These are phyloP conservation scores for Mortierella sp. DNA, from an alignment of 371 early-diverging fungal genomes.

Conservation along the genomic window DNA sequence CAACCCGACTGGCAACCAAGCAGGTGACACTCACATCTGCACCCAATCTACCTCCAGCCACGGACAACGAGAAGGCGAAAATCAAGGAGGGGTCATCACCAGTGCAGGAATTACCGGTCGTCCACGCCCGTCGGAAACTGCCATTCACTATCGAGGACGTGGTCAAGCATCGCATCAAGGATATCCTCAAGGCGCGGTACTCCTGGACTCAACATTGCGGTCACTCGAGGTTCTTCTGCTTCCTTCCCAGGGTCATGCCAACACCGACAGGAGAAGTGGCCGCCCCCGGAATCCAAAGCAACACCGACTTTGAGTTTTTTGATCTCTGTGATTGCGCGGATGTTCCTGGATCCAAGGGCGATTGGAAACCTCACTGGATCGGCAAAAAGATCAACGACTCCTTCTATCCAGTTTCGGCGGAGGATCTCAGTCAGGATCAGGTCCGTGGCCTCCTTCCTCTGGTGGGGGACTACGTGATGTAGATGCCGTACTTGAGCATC, in stretches of 20 bases:
- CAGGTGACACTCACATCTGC: not conserved
- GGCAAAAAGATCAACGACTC: constrained; percentile 1
- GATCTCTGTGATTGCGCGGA: constrained; percentile 38
- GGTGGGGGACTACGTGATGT: constrained; percentile 29
- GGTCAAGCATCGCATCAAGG: constrained; percentile 21
- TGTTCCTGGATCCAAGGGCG: constrained; percentile 10
- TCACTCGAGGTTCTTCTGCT: constrained; percentile 33
- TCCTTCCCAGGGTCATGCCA: constrained; percentile 16
- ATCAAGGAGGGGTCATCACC: not conserved
- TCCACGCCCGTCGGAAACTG: not conserved
- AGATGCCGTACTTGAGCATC: too few species aligned
- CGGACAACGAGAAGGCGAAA: not conserved
- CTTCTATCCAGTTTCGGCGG: not conserved
- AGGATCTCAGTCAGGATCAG: constrained; percentile 15
- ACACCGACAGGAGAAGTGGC: not conserved
- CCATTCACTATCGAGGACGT: constrained; percentile 22
- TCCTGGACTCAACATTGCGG: constrained; percentile 24
- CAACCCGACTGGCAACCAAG: not conserved
- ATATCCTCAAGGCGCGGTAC: constrained; percentile 21
- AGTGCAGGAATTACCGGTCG: not conserved
- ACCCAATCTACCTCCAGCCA: not conserved
- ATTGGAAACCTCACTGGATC: constrained; percentile 15
- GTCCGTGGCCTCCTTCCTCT: not conserved
- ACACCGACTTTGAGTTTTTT: constrained; percentile 22
- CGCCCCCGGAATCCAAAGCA: not conserved